Evolutionary conservation across 352 stramenopile genomes (phyloP), one percentile per base, ranked within the genome.

Genomic region (Plasmopara muralis): DNA sequence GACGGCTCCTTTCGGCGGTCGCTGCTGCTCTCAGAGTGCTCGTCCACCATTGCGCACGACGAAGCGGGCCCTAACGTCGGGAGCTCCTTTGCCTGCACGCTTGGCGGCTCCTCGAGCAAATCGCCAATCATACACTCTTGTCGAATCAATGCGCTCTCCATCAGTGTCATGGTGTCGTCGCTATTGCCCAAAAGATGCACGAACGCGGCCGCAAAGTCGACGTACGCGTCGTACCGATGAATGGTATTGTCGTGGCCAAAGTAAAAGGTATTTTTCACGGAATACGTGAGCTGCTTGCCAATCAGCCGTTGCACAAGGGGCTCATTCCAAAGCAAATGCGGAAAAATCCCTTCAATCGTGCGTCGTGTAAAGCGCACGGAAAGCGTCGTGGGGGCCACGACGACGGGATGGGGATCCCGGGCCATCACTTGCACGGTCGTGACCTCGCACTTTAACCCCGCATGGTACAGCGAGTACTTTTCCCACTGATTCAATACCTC

Each of bases 321-420:
- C 46, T 85, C 74, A 46, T 89, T 83, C 60, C 70, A 74, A 4
- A 86, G 52, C 20, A 85, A 55, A 44, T 86, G 76, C 1, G 79
- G 79, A 47, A 87, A 87, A 34, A 89, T 66, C 29, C 78, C 67
- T 53, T 87, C 68, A 37, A 89, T 73, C 9, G 79, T 87, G 10
- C 60, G 55, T 3, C 74, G 67, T 31, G 72, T 81, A 39, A 87
- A 78, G 33, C 74, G 76, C 49, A 83, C 66, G 31, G 72, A 68
- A 33, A 89, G 62, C 13, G 59, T 69, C 15, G 60, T 62, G 1
- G 68, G 67, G 15, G 71, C 71, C 30, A 71, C 52, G 45, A 88
- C 69, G 33, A 85, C 63, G 10, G 62, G 52, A 42, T 72, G 69
- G 12, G 44, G 52, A 37, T 82, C 64, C 12, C 52, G 33, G 5